phyloP scores from a whole-genome alignment of 768 basidiomycete genomes.

The Podaxis sp. region DNA sequence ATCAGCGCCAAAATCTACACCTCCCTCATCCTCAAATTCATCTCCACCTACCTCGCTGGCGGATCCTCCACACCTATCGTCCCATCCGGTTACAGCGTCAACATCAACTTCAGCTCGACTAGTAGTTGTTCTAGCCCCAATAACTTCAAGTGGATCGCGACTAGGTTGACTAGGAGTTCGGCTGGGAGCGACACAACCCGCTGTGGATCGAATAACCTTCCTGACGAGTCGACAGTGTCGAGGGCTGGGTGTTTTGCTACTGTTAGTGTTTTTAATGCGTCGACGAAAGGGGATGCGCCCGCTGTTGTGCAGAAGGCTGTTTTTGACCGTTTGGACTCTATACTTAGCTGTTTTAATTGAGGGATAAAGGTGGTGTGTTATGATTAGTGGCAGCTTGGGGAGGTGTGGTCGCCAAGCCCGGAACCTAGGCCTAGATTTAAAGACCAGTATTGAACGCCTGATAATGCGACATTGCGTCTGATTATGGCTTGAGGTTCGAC shows the following conservation, averaged over 20 bases:
- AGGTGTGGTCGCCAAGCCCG: too few species aligned
- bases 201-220: constrained; percentile 42
- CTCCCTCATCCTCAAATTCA: constrained; percentile 38
- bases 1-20: constrained; percentile 41
- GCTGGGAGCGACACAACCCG: constrained; percentile 38
- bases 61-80: constrained; percentile 28
- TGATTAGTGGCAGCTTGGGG: too few species aligned
- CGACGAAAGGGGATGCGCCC: constrained; percentile 40
- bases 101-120: constrained; percentile 49
- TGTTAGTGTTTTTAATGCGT: constrained; percentile 45
- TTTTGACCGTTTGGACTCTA: constrained; percentile 29
- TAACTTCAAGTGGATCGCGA: constrained; percentile 43
- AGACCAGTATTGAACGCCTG: too few species aligned
- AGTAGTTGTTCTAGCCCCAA: constrained; percentile 31
- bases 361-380: too few species aligned
- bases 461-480: too few species aligned
- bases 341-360: constrained; percentile 21
- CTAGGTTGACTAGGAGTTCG: constrained; percentile 32
- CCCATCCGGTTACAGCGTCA: constrained; percentile 39
- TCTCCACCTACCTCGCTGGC: constrained; percentile 24
- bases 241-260: constrained; percentile 40
- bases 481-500: too few species aligned
- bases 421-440: too few species aligned
- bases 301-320: constrained; percentile 41
- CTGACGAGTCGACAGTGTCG: constrained; percentile 41